Conservation (phyloP, 345 rosid species). For the Barbarea vulgaris region DNA sequence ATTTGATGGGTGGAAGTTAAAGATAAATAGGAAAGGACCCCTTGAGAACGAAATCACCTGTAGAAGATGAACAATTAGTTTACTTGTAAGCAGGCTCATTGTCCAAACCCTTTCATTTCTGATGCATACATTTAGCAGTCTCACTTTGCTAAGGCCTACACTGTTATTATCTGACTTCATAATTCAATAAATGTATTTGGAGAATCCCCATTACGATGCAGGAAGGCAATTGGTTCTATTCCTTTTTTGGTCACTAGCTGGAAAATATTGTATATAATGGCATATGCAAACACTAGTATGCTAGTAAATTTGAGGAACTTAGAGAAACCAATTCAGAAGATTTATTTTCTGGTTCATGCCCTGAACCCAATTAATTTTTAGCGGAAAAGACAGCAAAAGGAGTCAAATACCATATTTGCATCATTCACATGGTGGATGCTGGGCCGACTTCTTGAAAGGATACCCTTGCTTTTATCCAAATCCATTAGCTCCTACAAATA, state of each 20-base stretch:
- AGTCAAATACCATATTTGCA: constrained; percentile 62
- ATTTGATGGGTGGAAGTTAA: constrained; percentile 87
- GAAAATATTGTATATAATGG: constrained; percentile 13
- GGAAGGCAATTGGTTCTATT: not conserved
- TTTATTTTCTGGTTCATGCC: not conserved
- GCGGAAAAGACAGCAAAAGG: not conserved
- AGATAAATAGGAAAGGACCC: constrained; percentile 87
- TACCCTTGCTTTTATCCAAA: constrained; percentile 71
- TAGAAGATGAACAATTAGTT: constrained; percentile 31
- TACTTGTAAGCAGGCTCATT: constrained; percentile 3
- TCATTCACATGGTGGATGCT: constrained; percentile 81
- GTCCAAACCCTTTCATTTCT: constrained; percentile 6
- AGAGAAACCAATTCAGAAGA: constrained; percentile 14
- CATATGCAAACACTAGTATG: constrained; percentile 26
- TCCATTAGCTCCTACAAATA: constrained; percentile 75
- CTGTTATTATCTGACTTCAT: constrained; percentile 20
- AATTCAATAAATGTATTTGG: constrained; percentile 6
- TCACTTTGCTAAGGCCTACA: not conserved
- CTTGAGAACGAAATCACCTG: constrained; percentile 82
- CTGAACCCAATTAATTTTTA: not conserved
- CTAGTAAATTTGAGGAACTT: constrained; percentile 21
- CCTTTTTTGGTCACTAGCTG: not conserved
- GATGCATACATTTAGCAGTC: not conserved
- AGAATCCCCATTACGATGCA: not conserved
- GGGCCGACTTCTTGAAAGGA: constrained; percentile 73